Conservation (phyloP, 306 rosid genomes). For the Dalbergia cultrata region DNA sequence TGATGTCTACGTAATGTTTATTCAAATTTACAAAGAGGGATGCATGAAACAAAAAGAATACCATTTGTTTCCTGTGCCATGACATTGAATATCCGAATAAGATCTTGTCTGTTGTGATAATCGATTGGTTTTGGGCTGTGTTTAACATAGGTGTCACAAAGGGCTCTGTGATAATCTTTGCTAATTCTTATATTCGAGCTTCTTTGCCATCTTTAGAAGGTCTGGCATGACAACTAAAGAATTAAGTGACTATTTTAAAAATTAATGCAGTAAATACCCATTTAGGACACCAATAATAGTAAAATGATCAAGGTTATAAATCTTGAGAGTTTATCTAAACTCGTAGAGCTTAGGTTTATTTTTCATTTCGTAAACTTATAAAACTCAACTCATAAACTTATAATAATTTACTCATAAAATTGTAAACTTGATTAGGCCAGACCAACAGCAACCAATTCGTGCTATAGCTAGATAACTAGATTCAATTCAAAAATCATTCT, state of each 20-base stretch:
- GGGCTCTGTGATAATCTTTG: no score
- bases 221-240: constrained; percentile 42
- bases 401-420: no score
- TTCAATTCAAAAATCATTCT: no score
- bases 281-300: constrained; percentile 17
- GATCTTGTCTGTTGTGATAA: constrained; percentile 51
- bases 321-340: no score
- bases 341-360: no score
- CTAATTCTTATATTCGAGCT: constrained; percentile 42
- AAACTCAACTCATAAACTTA: no score
- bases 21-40: not conserved
- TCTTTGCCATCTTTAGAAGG: constrained; percentile 36
- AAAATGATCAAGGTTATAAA: not conserved
- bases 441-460: no score
- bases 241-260: constrained; percentile 32
- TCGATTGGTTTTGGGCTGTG: constrained; percentile 52
- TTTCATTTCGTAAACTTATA: no score
- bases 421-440: no score
- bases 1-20: constrained; percentile 16
- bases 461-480: no score
- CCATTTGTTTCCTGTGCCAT: constrained; percentile 57
- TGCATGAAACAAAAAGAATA: constrained; percentile 40
- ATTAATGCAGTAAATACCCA: not conserved
- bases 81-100: constrained; percentile 58
- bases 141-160: constrained; percentile 39